A percentile compares a stretch with the other conserved stretches of the same genome.
Evolutionary conservation across 139 green algal species (phyloP).

Genomic region (Limnomonas spitsbergensis): DNA sequence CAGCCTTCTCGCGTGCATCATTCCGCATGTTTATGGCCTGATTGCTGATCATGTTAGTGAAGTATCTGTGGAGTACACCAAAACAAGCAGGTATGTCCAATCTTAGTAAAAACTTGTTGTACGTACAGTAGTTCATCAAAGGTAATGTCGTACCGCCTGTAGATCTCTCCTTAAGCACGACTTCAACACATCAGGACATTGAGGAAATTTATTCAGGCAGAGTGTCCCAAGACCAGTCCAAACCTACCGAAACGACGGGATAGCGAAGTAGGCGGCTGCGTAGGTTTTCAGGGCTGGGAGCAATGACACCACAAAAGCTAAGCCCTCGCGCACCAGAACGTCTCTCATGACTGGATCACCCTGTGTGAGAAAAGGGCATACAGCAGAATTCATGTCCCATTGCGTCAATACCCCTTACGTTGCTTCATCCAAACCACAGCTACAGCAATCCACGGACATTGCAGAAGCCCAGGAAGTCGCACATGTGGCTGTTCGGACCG

Average conservation of each 20-base stretch:
- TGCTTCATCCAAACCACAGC: neutral
- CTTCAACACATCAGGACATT: neutral
- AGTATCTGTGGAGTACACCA: neutral
- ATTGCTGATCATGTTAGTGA: neutral
- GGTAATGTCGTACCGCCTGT: no score
- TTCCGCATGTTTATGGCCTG: neutral
- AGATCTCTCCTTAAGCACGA: neutral
- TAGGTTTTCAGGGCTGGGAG: constrained; percentile 70
- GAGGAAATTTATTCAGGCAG: neutral
- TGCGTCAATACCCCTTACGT: neutral
- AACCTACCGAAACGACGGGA: constrained; percentile 49
- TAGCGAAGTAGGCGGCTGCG: constrained; percentile 82
- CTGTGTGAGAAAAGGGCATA: neutral
- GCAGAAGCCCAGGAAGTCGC: neutral
- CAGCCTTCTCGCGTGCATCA: neutral
- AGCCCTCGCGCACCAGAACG: constrained; percentile 12
- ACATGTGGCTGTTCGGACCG: neutral
- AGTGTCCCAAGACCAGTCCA: no score
- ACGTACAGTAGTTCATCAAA: no score
- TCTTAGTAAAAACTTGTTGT: no score
- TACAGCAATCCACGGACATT: neutral
- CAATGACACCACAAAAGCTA: constrained; percentile 25
- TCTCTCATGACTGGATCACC: constrained; percentile 7
- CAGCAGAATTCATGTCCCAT: neutral
- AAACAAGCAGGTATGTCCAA: no score